Evolutionary conservation across 2,329 filamentous ascomycete species (phyloP), one percentile per base, ranked within the genome.

Genomic region (Chrysosporium keratinophilum): DNA sequence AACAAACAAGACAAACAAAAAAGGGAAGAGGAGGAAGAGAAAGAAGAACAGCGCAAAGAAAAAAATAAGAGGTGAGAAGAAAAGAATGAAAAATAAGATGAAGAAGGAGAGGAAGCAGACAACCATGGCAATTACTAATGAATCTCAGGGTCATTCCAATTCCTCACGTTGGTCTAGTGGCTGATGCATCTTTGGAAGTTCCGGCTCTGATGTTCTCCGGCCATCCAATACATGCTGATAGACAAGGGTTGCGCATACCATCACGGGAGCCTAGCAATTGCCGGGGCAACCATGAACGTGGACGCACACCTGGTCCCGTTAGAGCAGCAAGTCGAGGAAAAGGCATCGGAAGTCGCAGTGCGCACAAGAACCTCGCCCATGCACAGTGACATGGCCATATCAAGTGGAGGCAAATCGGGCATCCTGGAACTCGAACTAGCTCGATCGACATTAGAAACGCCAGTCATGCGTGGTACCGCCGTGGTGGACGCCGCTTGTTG

Each of bases 271-370:
- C 57, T 54, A 34, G 63, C 59, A 28, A 40, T 17, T 40, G 61
- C 60, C 11, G 59, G 60, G 12, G 37, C 4, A n/a, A 17, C 37
- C 5, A 17, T 62, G 35, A 59, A 65, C 39, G 57, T 64, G 9
- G 61, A 63, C 56, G 59, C 60, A 52, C 58, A 65, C 48, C 55
- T 65, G 39, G 55, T 62, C 9, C 61, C 58, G 40, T 47, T 59
- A 43, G 7, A 56, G 50, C 56, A 61, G 45, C 56, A 57, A 50
- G 43, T 63, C 31, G 54, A 60, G 31, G 56, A 63, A 57, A 62
- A 55, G 41, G 56, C 58, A 15, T 47, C 61, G 9, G 59, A 62
- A 48, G 54, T 59, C 17, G 57, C 54, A n/a, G 60, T 62, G 52
- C 58, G 59, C 39, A 63, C 62, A 33, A 54, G 54, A 31, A 62